Evolutionary conservation across 2,329 filamentous ascomycete species (phyloP).

Genomic region (Diaporthe velutina): DNA sequence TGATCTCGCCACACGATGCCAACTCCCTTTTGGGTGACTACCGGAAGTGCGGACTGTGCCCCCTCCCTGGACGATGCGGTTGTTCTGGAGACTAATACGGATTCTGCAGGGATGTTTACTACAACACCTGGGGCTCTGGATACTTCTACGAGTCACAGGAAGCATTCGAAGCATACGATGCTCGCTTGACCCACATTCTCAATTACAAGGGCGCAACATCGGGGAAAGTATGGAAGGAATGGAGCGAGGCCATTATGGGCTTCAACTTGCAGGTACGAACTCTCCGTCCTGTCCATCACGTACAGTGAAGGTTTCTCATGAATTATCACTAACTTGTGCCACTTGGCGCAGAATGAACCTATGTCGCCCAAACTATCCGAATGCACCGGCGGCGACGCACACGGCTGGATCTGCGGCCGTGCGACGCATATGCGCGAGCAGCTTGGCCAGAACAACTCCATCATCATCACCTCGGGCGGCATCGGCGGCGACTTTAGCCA

Average conservation of each 20-base stretch:
- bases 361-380: neutral
- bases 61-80: neutral
- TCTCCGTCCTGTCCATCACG: neutral
- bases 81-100: neutral
- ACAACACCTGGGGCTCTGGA: neutral
- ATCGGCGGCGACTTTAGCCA: conserved; percentile 47
- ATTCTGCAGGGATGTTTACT: neutral
- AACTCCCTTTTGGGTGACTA: neutral
- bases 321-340: neutral
- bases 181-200: neutral
- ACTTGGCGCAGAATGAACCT: neutral
- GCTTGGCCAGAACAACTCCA: neutral
- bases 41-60: neutral
- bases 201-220: neutral
- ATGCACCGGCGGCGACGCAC: neutral
- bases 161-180: neutral
- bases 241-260: neutral
- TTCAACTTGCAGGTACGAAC: neutral
- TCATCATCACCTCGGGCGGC: conserved; percentile 8
- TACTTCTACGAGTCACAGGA: neutral
- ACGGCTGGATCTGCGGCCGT: conserved; percentile 6
- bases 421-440: neutral
- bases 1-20: neutral
- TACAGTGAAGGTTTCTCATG: neutral
- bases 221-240: neutral